Conservation (phyloP, 2,329 filamentous ascomycete species). For the Aureobasidium sp. region DNA sequence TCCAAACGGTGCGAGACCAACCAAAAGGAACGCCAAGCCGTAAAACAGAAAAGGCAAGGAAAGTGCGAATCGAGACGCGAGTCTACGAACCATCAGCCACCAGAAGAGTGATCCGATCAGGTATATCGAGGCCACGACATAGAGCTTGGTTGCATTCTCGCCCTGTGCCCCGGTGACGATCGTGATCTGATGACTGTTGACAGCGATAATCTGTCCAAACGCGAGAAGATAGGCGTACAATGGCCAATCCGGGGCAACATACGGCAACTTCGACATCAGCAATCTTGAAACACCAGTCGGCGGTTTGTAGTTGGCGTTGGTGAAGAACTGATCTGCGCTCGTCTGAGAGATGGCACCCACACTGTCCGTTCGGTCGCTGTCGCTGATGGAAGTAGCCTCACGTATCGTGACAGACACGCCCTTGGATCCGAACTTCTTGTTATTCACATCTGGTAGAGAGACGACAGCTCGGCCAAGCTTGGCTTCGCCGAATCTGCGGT, state of each 20-base stretch:
- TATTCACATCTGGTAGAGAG: conserved; percentile 21
- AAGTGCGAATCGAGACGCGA: conserved; percentile 49
- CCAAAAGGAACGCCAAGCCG: conserved; percentile 51
- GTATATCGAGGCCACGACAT: conserved; percentile 52
- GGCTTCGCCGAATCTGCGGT: conserved; percentile 47
- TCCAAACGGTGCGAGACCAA: conserved; percentile 52
- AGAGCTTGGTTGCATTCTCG: conserved; percentile 50
- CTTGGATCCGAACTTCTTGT: conserved; percentile 31
- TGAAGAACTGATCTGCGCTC: conserved; percentile 43
- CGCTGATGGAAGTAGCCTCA: conserved; percentile 25
- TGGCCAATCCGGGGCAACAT: conserved; percentile 48
- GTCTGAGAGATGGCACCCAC: background rate
- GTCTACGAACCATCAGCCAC: conserved; percentile 53
- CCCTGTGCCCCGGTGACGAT: conserved; percentile 54
- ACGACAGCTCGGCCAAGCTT: conserved; percentile 44
- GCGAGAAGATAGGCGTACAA: conserved; percentile 53
- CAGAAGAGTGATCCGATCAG: conserved; percentile 49
- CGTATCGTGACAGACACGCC: conserved; percentile 32
- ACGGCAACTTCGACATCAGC: conserved; percentile 46
- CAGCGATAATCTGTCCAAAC: conserved; percentile 53
- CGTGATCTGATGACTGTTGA: conserved; percentile 60
- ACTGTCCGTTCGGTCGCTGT: conserved; percentile 14
- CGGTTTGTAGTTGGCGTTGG: conserved; percentile 48
- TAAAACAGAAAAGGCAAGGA: conserved; percentile 55
- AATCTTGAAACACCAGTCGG: conserved; percentile 47